phyloP scores from a whole-genome alignment of 768 basidiomycete species.

The Pluteus cervinus region DNA sequence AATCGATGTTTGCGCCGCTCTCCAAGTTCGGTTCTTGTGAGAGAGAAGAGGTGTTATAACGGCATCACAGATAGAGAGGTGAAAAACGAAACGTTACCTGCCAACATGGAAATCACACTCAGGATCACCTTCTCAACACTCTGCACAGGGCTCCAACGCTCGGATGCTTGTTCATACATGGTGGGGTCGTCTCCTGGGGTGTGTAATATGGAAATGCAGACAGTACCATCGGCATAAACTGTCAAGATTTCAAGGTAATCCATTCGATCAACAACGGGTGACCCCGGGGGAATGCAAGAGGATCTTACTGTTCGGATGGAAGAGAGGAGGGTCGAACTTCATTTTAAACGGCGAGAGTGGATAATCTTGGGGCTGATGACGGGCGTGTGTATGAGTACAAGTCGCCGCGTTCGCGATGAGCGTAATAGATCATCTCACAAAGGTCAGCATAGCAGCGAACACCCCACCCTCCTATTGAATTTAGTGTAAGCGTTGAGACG shows the following conservation, averaged over 20 bases:
- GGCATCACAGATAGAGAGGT: conserved; percentile 3
- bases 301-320: conserved; percentile 92
- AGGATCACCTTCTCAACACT: conserved; percentile 95
- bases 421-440: conserved; percentile 59
- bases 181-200: conserved; percentile 89
- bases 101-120: conserved; percentile 96
- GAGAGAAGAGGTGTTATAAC: conserved; percentile 1
- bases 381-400: conserved; percentile 5
- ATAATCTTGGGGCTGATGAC: conserved; percentile 77
- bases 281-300: conserved; percentile 2
- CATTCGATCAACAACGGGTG: background rate
- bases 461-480: conserved; percentile 81
- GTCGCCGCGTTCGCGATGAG: conserved; percentile 1
- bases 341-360: conserved; percentile 99
- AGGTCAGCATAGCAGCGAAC: conserved; percentile 87
- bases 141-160: conserved; percentile 99
- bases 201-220: conserved; percentile 98
- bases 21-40: conserved; percentile 89
- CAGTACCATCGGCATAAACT: conserved; percentile 96
- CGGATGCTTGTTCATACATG: conserved; percentile 92
- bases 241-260: conserved; percentile 5
- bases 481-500: conserved; percentile 5
- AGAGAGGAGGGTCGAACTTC: conserved; percentile 95
- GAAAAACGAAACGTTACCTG: conserved; percentile 46
- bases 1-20: conserved; percentile 95